Base-by-base conservation (phyloP, 2,329 filamentous ascomycete genomes). In the Aspergillus pseudotamarii region DNA sequence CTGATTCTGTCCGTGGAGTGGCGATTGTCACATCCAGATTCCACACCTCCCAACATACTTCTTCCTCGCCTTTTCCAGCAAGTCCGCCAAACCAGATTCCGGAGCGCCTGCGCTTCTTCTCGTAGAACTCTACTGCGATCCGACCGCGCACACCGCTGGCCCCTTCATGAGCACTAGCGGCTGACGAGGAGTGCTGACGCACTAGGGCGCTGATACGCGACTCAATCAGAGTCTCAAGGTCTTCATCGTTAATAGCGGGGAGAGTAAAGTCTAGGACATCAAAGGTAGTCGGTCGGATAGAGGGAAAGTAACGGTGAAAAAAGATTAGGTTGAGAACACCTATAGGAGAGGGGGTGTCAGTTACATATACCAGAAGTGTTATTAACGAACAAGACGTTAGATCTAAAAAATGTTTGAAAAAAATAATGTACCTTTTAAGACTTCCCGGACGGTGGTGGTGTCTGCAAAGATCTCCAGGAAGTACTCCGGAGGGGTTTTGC, bases 11-110 rank as follows among this genome's bases (percentile, higher is more conserved):
- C 73, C 91, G 84, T 34, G 94, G 94, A 71, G 93, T 93, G 11
- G 93, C 92, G 60, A 97, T 88, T n/a, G 93, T 96, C 57, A 98
- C 91, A 78, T 96, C 92, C 69, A 99, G 81, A 51, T 91, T 93
- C 95, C 95, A 99, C 73, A 88, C 89, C 83, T 98, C 95, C 95
- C 95, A 99, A 77, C 93, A 96, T 21, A 97, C 89, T 77, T 97
- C 94, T 76, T 98, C 94, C 69, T 97, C 94, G 28, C 88, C 90
- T 72, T 89, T 89, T 6, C 75, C 77, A 50, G 77, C 76, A 54
- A 83, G 66, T 38, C 79, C 80, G 3, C 78, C 75, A 69, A 93
- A 90, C 78, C 92, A 84, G 69, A 83, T 89, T 76, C 91, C 94
- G 2, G 88, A 86, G 83, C 94, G 95, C 70, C 91, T 87, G 64